Conservation (phyloP, 148 eudicot genomes). For the Rhododendron simsii region DNA sequence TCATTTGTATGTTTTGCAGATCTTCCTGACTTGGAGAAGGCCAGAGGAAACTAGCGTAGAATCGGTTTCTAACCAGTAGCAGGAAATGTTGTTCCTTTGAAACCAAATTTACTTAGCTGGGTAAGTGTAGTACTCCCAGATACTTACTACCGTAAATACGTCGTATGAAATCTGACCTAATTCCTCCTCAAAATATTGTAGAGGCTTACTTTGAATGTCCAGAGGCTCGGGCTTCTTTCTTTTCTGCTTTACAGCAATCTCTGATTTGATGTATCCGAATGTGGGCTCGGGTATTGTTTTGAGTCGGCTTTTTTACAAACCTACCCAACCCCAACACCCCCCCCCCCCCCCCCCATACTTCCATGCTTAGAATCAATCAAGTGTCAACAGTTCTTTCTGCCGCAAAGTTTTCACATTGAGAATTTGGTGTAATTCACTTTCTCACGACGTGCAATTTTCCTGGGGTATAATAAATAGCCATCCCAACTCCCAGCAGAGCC, state of each 20-base stretch:
- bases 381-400: background rate
- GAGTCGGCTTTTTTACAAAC: background rate
- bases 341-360: background rate
- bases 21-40: conserved; percentile 90
- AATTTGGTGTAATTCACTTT: background rate
- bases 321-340: too few species aligned
- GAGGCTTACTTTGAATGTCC: background rate
- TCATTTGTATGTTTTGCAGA: conserved; percentile 32
- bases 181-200: background rate
- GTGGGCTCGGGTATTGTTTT: background rate
- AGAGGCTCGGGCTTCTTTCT: background rate
- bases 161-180: background rate
- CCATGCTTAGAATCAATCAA: background rate
- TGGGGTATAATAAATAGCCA: too few species aligned
- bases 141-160: background rate
- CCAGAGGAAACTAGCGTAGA: conserved; percentile 35
- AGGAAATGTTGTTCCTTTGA: background rate
- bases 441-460: too few species aligned
- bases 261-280: background rate
- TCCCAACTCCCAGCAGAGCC: too few species aligned
- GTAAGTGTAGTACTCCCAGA: background rate
- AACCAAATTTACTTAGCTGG: background rate
- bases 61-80: background rate
- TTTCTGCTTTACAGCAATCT: background rate
- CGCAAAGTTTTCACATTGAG: background rate